Base-by-base conservation (phyloP, 2,329 filamentous ascomycete genomes). In the Sphaerulina musiva region DNA sequence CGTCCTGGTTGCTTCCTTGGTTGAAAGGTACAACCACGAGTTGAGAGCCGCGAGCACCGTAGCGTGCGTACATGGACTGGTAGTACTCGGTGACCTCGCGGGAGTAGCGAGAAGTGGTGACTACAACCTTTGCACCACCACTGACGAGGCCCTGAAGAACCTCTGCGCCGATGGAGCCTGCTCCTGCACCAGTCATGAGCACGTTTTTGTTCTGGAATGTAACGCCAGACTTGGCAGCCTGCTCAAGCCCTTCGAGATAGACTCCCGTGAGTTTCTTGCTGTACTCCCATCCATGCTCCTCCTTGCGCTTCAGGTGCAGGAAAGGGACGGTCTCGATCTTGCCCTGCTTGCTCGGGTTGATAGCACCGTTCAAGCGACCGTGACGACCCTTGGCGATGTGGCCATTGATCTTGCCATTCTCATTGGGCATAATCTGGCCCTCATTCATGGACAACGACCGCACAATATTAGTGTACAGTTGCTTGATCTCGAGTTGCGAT, bases 11-110 rank as follows among this genome's bases (percentile, higher is more conserved):
- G 78, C 92, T 97, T 60, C 92, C 93, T 73, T 96, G 91, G 74
- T 98, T 98, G 82, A 98, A 98, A 47, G 95, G 93, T 52, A 97
- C 95, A 52, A 98, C 93, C 40, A 98, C 89, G 53, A 98, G 85
- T 75, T 97, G 91, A 54, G 93, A 97, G 61, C 93, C 93, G 61
- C 89, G 87, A 57, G 89, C 89, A 67, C 93, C 93, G 67, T 87
- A 95, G 57, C 91, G 87, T 59, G 91, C 87, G 73, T 98, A 98
- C 87, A 98, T 97, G 54, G 89, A 85, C 74, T 98, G 93, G 76
- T 98, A 98, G 77, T 97, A 98, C 76, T 98, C 93, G 5, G 93
- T 98, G 54, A 98, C 93, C 72, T 96, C 87, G 44, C 90, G 88
- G 12, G 93, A 98, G 79, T 93, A 98, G 64, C 93, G 85, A 68